Evolutionary conservation across 2,329 filamentous ascomycete genomes (phyloP).

Genomic region (Bipolaris gigantea): DNA sequence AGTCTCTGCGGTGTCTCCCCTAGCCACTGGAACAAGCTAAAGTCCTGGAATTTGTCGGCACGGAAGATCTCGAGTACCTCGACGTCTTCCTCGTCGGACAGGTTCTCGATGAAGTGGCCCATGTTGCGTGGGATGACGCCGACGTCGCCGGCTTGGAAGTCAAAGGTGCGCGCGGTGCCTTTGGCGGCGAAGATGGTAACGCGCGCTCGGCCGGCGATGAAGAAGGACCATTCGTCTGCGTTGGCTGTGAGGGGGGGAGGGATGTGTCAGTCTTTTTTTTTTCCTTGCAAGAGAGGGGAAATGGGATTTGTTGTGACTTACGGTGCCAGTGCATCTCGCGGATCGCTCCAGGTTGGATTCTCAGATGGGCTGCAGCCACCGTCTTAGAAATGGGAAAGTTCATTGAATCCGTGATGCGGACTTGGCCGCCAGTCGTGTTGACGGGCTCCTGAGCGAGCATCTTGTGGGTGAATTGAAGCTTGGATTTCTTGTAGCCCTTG

Average conservation of each 20-base stretch:
- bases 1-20: slow-evolving; percentile 69
- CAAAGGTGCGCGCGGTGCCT: slow-evolving; percentile 71
- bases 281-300: too few species aligned
- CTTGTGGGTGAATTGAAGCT: slow-evolving; percentile 69
- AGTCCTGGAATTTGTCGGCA: slow-evolving; percentile 70
- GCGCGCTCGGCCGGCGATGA: slow-evolving; percentile 70
- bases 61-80: slow-evolving; percentile 78
- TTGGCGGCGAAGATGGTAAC: slow-evolving; percentile 74
- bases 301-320: slow-evolving; percentile 7
- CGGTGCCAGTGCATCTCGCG: slow-evolving; percentile 83
- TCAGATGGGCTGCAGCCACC: slow-evolving; percentile 71
- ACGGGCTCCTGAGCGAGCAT: slow-evolving; percentile 71
- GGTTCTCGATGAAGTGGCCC: slow-evolving; percentile 81
- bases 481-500: slow-evolving; percentile 66
- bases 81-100: slow-evolving; percentile 70
- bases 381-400: slow-evolving; percentile 76
- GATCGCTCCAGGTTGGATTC: slow-evolving; percentile 70
- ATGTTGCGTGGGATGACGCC: slow-evolving; percentile 76
- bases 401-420: slow-evolving; percentile 73
- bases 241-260: slow-evolving; percentile 39
- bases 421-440: slow-evolving; percentile 67
- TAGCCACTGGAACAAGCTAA: slow-evolving; percentile 75
- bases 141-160: slow-evolving; percentile 74
- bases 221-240: slow-evolving; percentile 81
- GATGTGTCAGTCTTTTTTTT: slow-evolving; percentile 1